Percentiles rank a stretch among this genome's conserved stretches.
Evolutionary conservation across 768 basidiomycete species (phyloP).

Genomic region (Rubroboletus pulcherrimus): DNA sequence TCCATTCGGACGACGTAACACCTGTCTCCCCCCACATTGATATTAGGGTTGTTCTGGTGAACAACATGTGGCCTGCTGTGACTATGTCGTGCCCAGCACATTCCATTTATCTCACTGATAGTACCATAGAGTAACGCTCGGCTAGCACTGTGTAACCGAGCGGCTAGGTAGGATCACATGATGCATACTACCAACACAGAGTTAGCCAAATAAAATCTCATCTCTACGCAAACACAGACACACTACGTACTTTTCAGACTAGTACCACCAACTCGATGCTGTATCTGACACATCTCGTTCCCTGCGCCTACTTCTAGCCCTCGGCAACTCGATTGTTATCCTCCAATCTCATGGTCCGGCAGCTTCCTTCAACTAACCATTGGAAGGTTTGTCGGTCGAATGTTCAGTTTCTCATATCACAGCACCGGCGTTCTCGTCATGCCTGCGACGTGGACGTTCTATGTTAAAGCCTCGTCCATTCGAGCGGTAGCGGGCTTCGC

Average conservation of each 20-base stretch:
- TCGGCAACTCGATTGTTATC: neutral
- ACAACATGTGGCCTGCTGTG: neutral
- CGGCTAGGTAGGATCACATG: neutral
- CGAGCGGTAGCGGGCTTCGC: neutral
- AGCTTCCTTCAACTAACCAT: too few species aligned
- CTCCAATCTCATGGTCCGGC: too few species aligned
- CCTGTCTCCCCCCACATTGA: neutral
- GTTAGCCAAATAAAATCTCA: too few species aligned
- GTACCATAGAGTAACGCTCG: neutral
- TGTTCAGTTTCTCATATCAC: neutral
- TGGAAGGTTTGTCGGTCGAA: neutral
- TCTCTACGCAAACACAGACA: neutral
- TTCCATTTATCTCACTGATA: conserved; percentile 4
- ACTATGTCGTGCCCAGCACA: neutral
- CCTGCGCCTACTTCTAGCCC: neutral
- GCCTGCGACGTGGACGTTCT: neutral
- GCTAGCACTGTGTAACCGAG: neutral
- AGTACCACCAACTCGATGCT: neutral
- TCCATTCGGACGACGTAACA: conserved; percentile 7
- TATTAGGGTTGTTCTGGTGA: conserved; percentile 4
- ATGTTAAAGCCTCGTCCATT: neutral
- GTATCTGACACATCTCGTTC: neutral
- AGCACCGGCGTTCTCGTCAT: neutral
- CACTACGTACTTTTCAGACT: neutral
- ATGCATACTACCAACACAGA: neutral